Base-by-base conservation (phyloP, 257 asterid species). In the Galeopsis tetrahit region DNA sequence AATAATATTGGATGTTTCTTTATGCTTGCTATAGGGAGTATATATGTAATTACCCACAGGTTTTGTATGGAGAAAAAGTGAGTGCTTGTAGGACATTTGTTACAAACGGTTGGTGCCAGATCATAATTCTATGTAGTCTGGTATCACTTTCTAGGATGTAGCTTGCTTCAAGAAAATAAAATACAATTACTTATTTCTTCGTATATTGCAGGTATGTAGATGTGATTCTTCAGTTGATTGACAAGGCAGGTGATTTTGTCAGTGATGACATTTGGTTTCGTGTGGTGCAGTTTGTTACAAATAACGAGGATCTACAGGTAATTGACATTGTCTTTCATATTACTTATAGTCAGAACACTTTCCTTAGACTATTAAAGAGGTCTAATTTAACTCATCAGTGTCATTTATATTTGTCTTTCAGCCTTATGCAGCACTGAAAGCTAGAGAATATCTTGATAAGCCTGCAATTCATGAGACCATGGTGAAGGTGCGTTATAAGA, bases 201-300 rank as follows among this genome's bases (percentile, higher is more conserved):
- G 53, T 49, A n/a, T 52, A 63, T 61, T 85, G 75, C 83, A 93
- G 98, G 98, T 93, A 93, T 77, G 96, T 93, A 36, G 98, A 93
- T 80, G 98, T 93, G 74, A 85, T 93, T 81, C 98, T 93, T 82
- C 98, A 93, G 86, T 82, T 93, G 86, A 93, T 93, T 87, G 98
- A 93, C 86, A 93, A 93, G 88, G 98, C 98, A 17, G 97, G 98
- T 70, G 98, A 93, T 78, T 93, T 93, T 21, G 98, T 93, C 82
- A 90, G 98, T 82, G 98, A 93, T 81, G 98, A 90, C 84, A 93
- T 93, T 67, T 93, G 98, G 98, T 93, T 93, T 77, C 98, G 98
- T 57, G 98, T 93, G 33, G 98, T 93, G 81, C 98, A 90, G 79
- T 93, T 93, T 66, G 98, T 93, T 63, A 90, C 97, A 55, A 90